Evolutionary conservation across 768 basidiomycete genomes (phyloP).

Genomic region (Lyophyllum shimeji): DNA sequence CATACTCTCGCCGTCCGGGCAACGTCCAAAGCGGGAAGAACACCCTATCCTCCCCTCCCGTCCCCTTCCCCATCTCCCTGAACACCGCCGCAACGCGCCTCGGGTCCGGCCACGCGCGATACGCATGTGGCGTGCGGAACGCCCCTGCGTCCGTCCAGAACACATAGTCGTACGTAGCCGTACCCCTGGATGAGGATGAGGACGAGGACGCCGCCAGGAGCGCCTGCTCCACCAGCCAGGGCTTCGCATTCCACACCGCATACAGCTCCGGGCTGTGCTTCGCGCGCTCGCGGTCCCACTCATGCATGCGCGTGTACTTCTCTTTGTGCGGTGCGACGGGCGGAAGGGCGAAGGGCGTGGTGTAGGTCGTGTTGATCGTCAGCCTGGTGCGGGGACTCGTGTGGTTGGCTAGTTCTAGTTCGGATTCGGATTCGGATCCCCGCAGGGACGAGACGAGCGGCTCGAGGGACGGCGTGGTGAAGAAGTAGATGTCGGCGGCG

Average conservation of each 20-base stretch:
- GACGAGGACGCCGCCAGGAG: conserved; percentile 25
- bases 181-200: neutral
- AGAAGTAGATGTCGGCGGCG: conserved; percentile 46
- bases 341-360: conserved; percentile 46
- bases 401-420: too few species aligned
- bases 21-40: conserved; percentile 45
- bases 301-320: conserved; percentile 42
- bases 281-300: conserved; percentile 41
- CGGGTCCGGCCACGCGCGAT: conserved; percentile 46
- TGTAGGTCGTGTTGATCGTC: conserved; percentile 26
- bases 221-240: conserved; percentile 47
- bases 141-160: conserved; percentile 62
- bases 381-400: too few species aligned
- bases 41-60: conserved; percentile 36
- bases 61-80: conserved; percentile 11
- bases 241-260: conserved; percentile 56
- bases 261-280: conserved; percentile 49
- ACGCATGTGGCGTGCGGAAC: conserved; percentile 45
- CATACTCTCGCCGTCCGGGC: conserved; percentile 29
- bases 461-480: conserved; percentile 40
- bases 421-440: too few species aligned
- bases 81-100: conserved; percentile 36
- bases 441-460: conserved; percentile 24
- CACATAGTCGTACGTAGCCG: conserved; percentile 42
- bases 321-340: conserved; percentile 34